These are phyloP conservation scores for Artemisia tridentata DNA, from an alignment of 129 eudicot genomes.

Conservation along the genomic window DNA sequence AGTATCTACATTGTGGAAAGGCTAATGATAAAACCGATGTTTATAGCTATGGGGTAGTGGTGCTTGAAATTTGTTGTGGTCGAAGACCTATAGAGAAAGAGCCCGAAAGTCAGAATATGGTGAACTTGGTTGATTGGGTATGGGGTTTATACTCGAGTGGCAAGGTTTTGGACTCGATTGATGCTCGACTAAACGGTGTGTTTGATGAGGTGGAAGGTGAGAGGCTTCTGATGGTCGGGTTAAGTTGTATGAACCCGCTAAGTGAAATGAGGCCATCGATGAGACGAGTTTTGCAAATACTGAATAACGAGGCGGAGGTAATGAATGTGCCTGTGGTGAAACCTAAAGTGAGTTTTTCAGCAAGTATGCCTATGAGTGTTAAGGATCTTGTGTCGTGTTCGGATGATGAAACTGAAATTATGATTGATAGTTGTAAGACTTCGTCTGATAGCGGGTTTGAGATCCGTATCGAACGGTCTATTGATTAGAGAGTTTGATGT, in stretches of 20 bases:
- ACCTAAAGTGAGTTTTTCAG: slow-evolving; percentile 60
- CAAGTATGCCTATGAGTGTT: slow-evolving; percentile 53
- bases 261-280: slow-evolving; percentile 68
- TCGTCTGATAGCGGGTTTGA: slow-evolving; percentile 4
- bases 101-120: slow-evolving; percentile 36
- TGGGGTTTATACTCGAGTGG: slow-evolving; percentile 69
- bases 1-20: slow-evolving; percentile 78
- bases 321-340: slow-evolving; percentile 48
- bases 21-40: slow-evolving; percentile 82
- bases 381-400: slow-evolving; percentile 45
- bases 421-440: background rate
- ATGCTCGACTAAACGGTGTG: slow-evolving; percentile 46
- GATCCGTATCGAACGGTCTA: slow-evolving; percentile 11
- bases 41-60: slow-evolving; percentile 78
- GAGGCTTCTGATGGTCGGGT: slow-evolving; percentile 66
- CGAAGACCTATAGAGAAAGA: slow-evolving; percentile 74
- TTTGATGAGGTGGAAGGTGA: slow-evolving; percentile 48
- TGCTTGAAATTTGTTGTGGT: slow-evolving; percentile 79
- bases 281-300: slow-evolving; percentile 82
- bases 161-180: slow-evolving; percentile 55
- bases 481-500: background rate
- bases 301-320: slow-evolving; percentile 52
- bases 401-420: slow-evolving; percentile 25
- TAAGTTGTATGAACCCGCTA: slow-evolving; percentile 82
- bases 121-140: slow-evolving; percentile 85